A percentile compares a stretch with the other conserved stretches of the same genome.
Evolutionary conservation across 495 filamentous ascomycete genomes (phyloP).

Genomic region (Amphirosellinia nigrospora): DNA sequence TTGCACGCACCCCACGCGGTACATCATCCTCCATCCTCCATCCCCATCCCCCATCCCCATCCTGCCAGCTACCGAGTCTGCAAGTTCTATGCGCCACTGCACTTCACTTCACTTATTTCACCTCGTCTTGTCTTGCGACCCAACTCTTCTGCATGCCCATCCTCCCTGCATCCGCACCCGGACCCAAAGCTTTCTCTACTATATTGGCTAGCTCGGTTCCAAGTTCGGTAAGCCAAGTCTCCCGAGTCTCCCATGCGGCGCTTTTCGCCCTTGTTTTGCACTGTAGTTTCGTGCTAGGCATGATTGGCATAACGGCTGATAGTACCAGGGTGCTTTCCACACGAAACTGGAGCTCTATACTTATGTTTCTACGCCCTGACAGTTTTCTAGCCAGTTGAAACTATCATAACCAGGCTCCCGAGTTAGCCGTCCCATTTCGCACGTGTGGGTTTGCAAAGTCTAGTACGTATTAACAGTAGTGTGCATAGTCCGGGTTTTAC

Average conservation of each 20-base stretch:
- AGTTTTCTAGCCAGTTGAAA: conserved; percentile 7
- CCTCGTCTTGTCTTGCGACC: conserved; percentile 24
- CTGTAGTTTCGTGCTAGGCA: background rate
- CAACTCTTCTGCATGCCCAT: background rate
- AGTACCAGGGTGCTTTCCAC: background rate
- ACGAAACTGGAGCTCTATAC: conserved; percentile 1
- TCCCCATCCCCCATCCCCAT: too few relatives aligned
- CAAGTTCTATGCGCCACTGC: conserved; percentile 15
- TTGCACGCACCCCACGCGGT: conserved; percentile 23
- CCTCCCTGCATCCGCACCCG: conserved; percentile 4
- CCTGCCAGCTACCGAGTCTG: conserved; percentile 1
- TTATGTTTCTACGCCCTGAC: conserved; percentile 2
- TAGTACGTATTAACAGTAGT: conserved; percentile 3
- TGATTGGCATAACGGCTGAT: conserved; percentile 12
- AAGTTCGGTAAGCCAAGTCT: conserved; percentile 23
- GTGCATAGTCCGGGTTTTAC: background rate
- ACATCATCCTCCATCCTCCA: too few relatives aligned
- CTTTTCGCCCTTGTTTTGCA: background rate
- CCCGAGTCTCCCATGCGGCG: conserved; percentile 4
- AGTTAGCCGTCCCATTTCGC: conserved; percentile 14
- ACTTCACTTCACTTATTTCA: background rate
- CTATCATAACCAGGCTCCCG: background rate
- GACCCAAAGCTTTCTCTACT: background rate
- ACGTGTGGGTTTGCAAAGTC: conserved; percentile 18
- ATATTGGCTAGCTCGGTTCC: background rate